Percentiles rank a stretch among this genome's conserved stretches.
phyloP scores from a whole-genome alignment of 2,329 filamentous ascomycete genomes.

The Aspergillus neoniger region DNA sequence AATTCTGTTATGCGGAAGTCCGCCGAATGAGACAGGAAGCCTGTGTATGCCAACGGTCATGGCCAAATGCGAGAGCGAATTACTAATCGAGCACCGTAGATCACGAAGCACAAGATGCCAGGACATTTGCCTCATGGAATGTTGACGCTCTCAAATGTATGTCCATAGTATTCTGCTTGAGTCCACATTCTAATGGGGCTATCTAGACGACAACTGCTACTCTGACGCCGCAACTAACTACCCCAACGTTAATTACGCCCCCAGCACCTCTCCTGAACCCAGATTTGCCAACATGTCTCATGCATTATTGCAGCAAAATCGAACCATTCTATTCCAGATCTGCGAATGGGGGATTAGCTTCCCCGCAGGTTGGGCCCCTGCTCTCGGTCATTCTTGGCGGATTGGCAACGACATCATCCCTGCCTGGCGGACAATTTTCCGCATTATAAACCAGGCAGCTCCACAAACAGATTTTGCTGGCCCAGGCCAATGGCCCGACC shows the following conservation, averaged over 20 bases:
- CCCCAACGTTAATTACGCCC: constrained; percentile 47
- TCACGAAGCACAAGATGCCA: constrained; percentile 48
- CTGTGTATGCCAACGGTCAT: constrained; percentile 30
- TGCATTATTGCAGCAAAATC: constrained; percentile 42
- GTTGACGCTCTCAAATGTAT: constrained; percentile 55
- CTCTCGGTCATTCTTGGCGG: constrained; percentile 52
- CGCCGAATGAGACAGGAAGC: constrained; percentile 37
- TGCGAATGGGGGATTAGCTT: constrained; percentile 58
- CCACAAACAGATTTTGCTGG: constrained; percentile 50
- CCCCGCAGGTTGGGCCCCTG: constrained; percentile 51
- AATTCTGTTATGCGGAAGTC: constrained; percentile 41
- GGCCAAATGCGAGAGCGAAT: background rate
- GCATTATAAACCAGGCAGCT: constrained; percentile 55
- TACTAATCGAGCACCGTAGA: constrained; percentile 23
- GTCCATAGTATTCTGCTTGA: too few relatives aligned
- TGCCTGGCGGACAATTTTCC: constrained; percentile 54
- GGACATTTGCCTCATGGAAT: constrained; percentile 37
- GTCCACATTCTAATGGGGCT: background rate
- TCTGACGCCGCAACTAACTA: constrained; percentile 40
- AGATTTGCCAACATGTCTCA: constrained; percentile 53
- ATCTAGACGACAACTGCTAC: constrained; percentile 53
- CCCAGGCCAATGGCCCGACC: constrained; percentile 53
- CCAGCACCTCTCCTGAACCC: constrained; percentile 42
- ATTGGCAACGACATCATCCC: constrained; percentile 59
- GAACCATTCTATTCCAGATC: constrained; percentile 52